Evolutionary conservation across 208 protist species (phyloP).

Genomic region (Strigomonas galati): DNA sequence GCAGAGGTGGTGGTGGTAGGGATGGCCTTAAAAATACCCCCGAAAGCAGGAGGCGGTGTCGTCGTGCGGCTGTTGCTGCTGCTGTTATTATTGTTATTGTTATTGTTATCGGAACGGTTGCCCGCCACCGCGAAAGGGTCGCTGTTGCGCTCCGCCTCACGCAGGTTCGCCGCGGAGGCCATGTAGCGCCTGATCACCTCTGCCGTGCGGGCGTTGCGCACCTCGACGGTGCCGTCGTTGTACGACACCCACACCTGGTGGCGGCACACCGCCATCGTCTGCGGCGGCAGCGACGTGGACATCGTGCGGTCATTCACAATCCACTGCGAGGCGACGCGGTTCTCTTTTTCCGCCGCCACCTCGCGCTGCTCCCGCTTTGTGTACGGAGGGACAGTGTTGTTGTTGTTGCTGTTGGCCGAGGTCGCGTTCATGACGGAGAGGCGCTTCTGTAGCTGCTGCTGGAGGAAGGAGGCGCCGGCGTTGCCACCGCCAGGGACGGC

Average conservation of each 20-base stretch:
- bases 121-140: not conserved
- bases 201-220: conserved; percentile 65
- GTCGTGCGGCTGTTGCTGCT: not conserved
- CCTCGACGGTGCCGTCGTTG: conserved; percentile 45
- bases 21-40: not conserved
- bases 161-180: not conserved
- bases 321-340: conserved; percentile 29
- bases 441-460: not conserved
- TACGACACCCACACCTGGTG: conserved; percentile 74
- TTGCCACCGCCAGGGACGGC: too few relatives aligned
- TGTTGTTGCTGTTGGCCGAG: too few relatives aligned
- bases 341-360: not conserved
- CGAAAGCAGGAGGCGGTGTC: not conserved
- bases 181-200: conserved; percentile 55
- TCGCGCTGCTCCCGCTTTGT: conserved; percentile 2
- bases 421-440: too few relatives aligned
- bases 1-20: not conserved
- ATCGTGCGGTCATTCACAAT: conserved; percentile 65
- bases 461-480: not conserved
- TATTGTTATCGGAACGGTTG: not conserved
- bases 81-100: not conserved
- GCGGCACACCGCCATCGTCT: conserved; percentile 45
- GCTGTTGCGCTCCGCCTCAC: not conserved
- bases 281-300: conserved; percentile 29
- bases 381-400: not conserved